Percentiles rank a stretch among this genome's conserved stretches.
Evolutionary conservation across 2,329 filamentous ascomycete genomes (phyloP).

Genomic region (Septoria linicola): DNA sequence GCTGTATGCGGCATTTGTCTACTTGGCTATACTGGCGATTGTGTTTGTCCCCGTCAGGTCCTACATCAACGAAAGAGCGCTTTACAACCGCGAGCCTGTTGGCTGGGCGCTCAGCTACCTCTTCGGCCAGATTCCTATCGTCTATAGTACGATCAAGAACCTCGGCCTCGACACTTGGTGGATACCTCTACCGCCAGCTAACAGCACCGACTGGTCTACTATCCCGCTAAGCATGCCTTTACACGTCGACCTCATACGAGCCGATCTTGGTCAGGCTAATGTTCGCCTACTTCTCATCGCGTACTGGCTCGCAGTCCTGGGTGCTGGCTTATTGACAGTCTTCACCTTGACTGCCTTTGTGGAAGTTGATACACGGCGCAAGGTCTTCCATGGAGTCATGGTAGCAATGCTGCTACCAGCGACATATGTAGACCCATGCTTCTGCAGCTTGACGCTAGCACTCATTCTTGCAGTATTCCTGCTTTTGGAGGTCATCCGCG

Average conservation of each 20-base stretch:
- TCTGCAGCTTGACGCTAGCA: slow-evolving; percentile 73
- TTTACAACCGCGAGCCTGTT: slow-evolving; percentile 74
- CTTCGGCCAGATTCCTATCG: slow-evolving; percentile 70
- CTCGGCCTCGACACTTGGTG: slow-evolving; percentile 76
- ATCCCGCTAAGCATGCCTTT: slow-evolving; percentile 38
- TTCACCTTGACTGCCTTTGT: slow-evolving; percentile 74
- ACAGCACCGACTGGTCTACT: slow-evolving; percentile 12
- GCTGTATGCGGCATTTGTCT: slow-evolving; percentile 78
- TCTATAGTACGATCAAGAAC: slow-evolving; percentile 70
- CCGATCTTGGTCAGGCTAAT: slow-evolving; percentile 70
- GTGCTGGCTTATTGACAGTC: slow-evolving; percentile 72
- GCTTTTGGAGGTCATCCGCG: slow-evolving; percentile 82
- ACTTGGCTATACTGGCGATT: slow-evolving; percentile 63
- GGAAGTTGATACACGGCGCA: slow-evolving; percentile 92
- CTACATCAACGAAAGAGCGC: slow-evolving; percentile 66
- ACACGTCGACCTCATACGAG: slow-evolving; percentile 62
- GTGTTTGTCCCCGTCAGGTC: slow-evolving; percentile 70
- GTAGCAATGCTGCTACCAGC: slow-evolving; percentile 90
- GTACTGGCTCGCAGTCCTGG: slow-evolving; percentile 72
- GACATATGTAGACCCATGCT: slow-evolving; percentile 82
- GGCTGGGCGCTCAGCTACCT: slow-evolving; percentile 92
- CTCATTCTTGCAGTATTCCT: slow-evolving; percentile 82
- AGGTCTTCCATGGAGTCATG: slow-evolving; percentile 99
- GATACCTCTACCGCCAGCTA: slow-evolving; percentile 66
- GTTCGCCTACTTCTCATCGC: slow-evolving; percentile 72